Evolutionary conservation across 768 basidiomycete genomes (phyloP), one percentile per base, ranked within the genome.

Genomic region (Suillus decipiens): DNA sequence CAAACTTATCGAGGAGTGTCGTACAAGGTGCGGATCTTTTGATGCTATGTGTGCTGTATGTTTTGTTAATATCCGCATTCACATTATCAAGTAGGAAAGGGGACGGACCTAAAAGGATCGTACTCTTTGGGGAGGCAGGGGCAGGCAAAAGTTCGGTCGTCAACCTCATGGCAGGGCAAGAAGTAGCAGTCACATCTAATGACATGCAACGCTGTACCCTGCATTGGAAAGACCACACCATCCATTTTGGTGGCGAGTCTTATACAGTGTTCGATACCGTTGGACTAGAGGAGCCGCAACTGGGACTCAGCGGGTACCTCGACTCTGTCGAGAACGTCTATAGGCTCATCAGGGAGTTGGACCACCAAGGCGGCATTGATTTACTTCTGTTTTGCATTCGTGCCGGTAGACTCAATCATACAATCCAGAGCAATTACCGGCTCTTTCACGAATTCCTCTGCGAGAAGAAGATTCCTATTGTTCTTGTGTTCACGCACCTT

Each of bases 91-190:
- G 11, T 5, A 45, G 43, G 43, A 45, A 45, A n/a, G n/a, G n/a
- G n/a, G n/a, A n/a, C n/a, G n/a, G 43, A n/a, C 19, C 4, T n/a
- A 47, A 47, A 47, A 75, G 72, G 37, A 55, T 74, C 0, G 70
- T 74, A 9, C 64, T 74, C 56, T 74, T 74, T 14, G 74, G 73
- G 24, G 74, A 75, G 64, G 64, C 67, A 51, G 73, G 74, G 5
- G 67, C 67, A 9, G 76, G 77, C 1, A 82, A 82, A 63, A 81
- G 80, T 61, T 79, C 79, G 0, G 64, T 82, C 17, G 67, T 81
- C 64, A 82, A 81, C 64, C 75, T 82, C 71, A 65, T 82, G 42
- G 54, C 67, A 19, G 73, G 73, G 31, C 33, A 42, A 1, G 62
- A 73, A 3, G 59, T 62, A 17, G 79, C 80, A 1, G 47, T 2